phyloP scores from a whole-genome alignment of 805 yeast genomes.

The Candida lessepsii region DNA sequence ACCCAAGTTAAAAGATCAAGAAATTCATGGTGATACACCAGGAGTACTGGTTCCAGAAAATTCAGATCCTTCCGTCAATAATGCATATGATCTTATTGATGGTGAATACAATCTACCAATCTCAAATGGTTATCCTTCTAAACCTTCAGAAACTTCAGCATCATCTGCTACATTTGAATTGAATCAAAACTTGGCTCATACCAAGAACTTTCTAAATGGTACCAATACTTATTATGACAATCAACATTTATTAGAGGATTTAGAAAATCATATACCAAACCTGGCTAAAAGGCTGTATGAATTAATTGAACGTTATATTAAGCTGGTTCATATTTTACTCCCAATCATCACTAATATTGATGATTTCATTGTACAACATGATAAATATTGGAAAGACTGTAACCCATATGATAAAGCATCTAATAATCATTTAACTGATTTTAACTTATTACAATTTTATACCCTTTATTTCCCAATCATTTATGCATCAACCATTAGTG shows the following conservation, averaged over 20 bases:
- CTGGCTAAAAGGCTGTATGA: conserved; percentile 45
- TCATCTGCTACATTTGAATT: conserved; percentile 10
- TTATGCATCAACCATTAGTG: conserved; percentile 59
- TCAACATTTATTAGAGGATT: conserved; percentile 31
- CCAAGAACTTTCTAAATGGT: conserved; percentile 29
- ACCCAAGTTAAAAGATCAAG: conserved; percentile 11
- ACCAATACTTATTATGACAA: conserved; percentile 40
- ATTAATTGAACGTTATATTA: conserved; percentile 46
- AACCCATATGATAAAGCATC: conserved; percentile 18
- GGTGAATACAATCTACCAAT: neutral
- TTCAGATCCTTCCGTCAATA: neutral
- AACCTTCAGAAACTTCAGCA: conserved; percentile 5
- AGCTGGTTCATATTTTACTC: conserved; percentile 54
- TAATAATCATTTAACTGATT: conserved; percentile 22
- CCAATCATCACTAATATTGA: conserved; percentile 49
- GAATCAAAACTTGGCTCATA: conserved; percentile 14
- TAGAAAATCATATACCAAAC: conserved; percentile 45
- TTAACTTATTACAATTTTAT: conserved; percentile 45
- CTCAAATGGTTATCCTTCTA: conserved; percentile 1
- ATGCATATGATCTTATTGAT: neutral
- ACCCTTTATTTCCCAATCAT: conserved; percentile 51
- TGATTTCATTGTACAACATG: conserved; percentile 46
- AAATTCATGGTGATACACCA: conserved; percentile 3
- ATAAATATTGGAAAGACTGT: conserved; percentile 45
- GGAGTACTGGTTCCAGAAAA: neutral